These are phyloP conservation scores for Clitoria ternatea DNA, from an alignment of 306 rosid species.

Conservation along the genomic window DNA sequence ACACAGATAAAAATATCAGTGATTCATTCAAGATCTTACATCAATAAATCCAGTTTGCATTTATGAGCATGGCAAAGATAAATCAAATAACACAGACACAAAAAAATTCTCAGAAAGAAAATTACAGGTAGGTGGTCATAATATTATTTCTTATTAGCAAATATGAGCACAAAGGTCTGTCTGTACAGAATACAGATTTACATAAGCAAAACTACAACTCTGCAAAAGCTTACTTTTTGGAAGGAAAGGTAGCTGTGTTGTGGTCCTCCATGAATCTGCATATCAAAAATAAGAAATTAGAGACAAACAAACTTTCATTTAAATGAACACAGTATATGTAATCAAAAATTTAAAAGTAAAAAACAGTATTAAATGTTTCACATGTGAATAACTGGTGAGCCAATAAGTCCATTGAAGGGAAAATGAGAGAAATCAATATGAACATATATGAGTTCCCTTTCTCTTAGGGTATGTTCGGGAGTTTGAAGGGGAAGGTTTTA, in stretches of 20 bases:
- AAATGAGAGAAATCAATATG: not conserved
- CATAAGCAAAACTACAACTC: conserved; percentile 19
- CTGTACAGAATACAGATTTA: not conserved
- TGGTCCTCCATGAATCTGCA: conserved; percentile 98
- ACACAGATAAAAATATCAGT: not conserved
- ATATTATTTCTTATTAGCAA: conserved; percentile 15
- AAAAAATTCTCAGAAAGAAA: not conserved
- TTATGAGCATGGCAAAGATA: not conserved
- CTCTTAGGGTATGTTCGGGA: no score
- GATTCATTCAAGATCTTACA: conserved; percentile 1
- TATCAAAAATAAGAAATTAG: not conserved
- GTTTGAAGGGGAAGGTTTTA: no score
- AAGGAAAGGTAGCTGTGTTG: conserved; percentile 94
- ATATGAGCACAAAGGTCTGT: not conserved
- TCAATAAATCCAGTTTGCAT: conserved; percentile 21
- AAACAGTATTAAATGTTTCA: not conserved
- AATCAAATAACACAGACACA: conserved; percentile 3
- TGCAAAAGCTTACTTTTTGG: conserved; percentile 70
- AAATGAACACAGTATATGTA: not conserved
- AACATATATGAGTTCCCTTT: not conserved
- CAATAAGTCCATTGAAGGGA: not conserved
- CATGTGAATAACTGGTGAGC: not conserved
- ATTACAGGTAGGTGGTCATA: not conserved
- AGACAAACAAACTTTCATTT: not conserved
- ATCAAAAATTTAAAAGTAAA: not conserved